Evolutionary conservation across 148 eudicot genomes (phyloP).

Genomic region (Silene conica): DNA sequence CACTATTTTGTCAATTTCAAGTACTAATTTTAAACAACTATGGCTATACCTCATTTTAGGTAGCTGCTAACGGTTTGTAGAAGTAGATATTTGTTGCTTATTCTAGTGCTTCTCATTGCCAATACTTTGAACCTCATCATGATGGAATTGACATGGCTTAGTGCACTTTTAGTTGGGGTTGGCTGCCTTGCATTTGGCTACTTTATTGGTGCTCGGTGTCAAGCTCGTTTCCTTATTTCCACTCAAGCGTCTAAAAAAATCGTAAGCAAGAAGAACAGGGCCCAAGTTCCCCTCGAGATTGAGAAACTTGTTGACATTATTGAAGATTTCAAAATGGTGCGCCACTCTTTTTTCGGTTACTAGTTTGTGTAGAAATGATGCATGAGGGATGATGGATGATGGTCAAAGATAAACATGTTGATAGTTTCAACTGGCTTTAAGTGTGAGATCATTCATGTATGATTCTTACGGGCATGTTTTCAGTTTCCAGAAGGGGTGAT

Average conservation of each 20-base stretch:
- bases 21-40: background rate
- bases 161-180: too few species aligned
- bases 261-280: constrained; percentile 38
- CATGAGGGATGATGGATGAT: too few species aligned
- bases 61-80: background rate
- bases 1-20: too few species aligned
- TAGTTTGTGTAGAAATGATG: background rate
- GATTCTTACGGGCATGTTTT: too few species aligned
- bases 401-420: too few species aligned
- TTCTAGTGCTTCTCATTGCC: too few species aligned
- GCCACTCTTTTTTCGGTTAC: constrained; percentile 4
- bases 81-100: background rate
- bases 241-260: constrained; percentile 25
- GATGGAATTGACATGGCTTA: too few species aligned
- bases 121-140: too few species aligned
- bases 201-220: constrained; percentile 48
- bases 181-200: constrained; percentile 91
- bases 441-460: too few species aligned
- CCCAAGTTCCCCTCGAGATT: constrained; percentile 58
- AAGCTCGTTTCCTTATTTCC: constrained; percentile 32
- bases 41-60: background rate
- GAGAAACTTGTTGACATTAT: constrained; percentile 88
- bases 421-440: too few species aligned
- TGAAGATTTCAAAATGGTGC: constrained; percentile 92
- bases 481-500: too few species aligned